phyloP scores from a whole-genome alignment of 2,329 filamentous ascomycete species.

The Mollisiaceae sp. region DNA sequence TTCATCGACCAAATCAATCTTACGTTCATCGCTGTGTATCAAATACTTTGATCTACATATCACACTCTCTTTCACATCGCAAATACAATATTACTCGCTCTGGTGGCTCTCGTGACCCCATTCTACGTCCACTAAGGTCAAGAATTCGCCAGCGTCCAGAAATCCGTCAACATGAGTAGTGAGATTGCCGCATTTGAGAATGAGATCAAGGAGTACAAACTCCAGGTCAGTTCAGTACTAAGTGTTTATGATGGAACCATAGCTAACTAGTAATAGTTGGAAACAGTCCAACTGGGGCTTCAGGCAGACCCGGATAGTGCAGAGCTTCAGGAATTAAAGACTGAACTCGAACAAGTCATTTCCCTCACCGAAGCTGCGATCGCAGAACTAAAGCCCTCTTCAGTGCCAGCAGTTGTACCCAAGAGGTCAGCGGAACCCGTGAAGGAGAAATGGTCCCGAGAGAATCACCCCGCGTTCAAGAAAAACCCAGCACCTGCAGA shows the following conservation, averaged over 20 bases:
- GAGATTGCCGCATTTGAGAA: constrained; percentile 44
- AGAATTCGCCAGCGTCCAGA: background rate
- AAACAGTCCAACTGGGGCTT: constrained; percentile 76
- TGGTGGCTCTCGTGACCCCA: background rate
- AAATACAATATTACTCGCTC: background rate
- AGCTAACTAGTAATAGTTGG: constrained; percentile 60
- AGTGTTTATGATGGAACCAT: background rate
- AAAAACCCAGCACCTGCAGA: constrained; percentile 59
- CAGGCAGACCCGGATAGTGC: constrained; percentile 80
- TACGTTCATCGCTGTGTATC: background rate
- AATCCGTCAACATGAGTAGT: constrained; percentile 33
- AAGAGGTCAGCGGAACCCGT: constrained; percentile 54
- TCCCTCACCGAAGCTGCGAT: constrained; percentile 79
- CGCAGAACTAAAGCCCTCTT: constrained; percentile 73
- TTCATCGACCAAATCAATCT: background rate
- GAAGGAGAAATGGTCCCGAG: constrained; percentile 77
- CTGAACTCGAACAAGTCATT: constrained; percentile 84
- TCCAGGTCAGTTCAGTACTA: constrained; percentile 51
- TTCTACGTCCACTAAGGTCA: background rate
- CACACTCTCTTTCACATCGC: background rate
- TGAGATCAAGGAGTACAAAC: constrained; percentile 63
- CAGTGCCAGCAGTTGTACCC: constrained; percentile 46
- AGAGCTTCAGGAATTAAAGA: constrained; percentile 77
- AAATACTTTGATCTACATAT: background rate
- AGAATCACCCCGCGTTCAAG: constrained; percentile 80